Percentiles rank a stretch among this genome's conserved stretches.
These are phyloP conservation scores for Scedosporium dehoogii DNA, from an alignment of 2,329 filamentous ascomycete genomes.

Conservation along the genomic window DNA sequence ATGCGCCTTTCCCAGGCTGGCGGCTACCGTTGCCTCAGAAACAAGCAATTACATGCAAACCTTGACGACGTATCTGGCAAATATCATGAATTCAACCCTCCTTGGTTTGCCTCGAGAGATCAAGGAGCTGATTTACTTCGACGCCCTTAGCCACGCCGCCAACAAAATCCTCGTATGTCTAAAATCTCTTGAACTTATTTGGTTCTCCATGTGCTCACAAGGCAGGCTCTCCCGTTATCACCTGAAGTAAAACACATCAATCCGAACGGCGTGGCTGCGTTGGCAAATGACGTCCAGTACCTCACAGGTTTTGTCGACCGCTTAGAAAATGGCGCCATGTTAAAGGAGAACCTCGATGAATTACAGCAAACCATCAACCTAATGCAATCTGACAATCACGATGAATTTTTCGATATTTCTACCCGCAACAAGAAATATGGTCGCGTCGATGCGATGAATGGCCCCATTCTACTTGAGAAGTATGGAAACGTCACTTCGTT, in stretches of 20 bases:
- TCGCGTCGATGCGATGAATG: constrained; percentile 83
- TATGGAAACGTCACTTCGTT: constrained; percentile 27
- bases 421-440: constrained; percentile 89
- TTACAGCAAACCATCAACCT: constrained; percentile 85
- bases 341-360: constrained; percentile 84
- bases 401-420: constrained; percentile 92
- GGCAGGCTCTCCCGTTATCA: constrained; percentile 63
- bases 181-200: constrained; percentile 1
- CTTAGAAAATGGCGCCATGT: constrained; percentile 73
- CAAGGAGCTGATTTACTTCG: constrained; percentile 96
- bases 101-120: constrained; percentile 90
- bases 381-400: constrained; percentile 80
- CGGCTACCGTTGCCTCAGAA: constrained; percentile 51
- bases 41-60: constrained; percentile 95
- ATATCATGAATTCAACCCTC: constrained; percentile 93
- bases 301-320: constrained; percentile 78
- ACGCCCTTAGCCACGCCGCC: constrained; percentile 83
- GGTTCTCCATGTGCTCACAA: constrained; percentile 9
- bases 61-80: constrained; percentile 81
- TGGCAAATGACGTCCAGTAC: constrained; percentile 76
- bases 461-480: constrained; percentile 87
- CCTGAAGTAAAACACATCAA: constrained; percentile 77
- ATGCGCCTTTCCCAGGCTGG: constrained; percentile 27
- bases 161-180: constrained; percentile 66
- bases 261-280: constrained; percentile 68